Evolutionary conservation across 495 filamentous ascomycete genomes (phyloP), one percentile per base, ranked within the genome.

Genomic region (Penicillium angulare): DNA sequence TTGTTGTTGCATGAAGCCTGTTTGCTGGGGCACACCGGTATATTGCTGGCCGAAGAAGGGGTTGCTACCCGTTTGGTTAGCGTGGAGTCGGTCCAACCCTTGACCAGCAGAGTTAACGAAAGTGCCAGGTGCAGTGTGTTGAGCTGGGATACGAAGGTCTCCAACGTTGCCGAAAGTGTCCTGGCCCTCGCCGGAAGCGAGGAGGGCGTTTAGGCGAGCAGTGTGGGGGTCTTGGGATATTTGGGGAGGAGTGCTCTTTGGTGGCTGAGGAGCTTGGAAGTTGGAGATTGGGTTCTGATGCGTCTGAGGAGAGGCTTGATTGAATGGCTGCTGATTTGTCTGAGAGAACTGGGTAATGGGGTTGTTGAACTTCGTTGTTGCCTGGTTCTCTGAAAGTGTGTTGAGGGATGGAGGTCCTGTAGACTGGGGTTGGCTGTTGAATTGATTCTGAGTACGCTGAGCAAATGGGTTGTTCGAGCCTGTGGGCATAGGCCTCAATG

Each of bases 401-500:
- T 83, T 81, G 41, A 91, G 75, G 23, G 82, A 79, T 15, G 82
- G 81, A 52, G 80, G 83, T n/a, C 81, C 73, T 7, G 78, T 74
- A 18, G 74, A 56, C 29, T 79, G 74, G 33, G 75, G 76, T 53
- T 88, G 91, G 29, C 29, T 53, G 68, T 89, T 92, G 6, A 85
- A 57, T 47, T 58, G 74, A 72, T 74, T 54, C 63, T 80, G 68
- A 56, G 81, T 81, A 9, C 80, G 80, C 21, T 70, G 59, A 5
- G 92, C 92, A 62, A 98, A 98, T 26, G 92, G 92, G 57, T 98
- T 98, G 73, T 97, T 98, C 0, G 92, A 97, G 42, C 92, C 92
- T 20, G 92, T 97, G 1, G 88, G 69, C 60, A 80, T 73, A 13
- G 77, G 75, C 46, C 76, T 75, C 34, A 79, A 57, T 24, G 68